phyloP scores from a whole-genome alignment of 495 filamentous ascomycete genomes.

The Aspergillus saccharolyticus region DNA sequence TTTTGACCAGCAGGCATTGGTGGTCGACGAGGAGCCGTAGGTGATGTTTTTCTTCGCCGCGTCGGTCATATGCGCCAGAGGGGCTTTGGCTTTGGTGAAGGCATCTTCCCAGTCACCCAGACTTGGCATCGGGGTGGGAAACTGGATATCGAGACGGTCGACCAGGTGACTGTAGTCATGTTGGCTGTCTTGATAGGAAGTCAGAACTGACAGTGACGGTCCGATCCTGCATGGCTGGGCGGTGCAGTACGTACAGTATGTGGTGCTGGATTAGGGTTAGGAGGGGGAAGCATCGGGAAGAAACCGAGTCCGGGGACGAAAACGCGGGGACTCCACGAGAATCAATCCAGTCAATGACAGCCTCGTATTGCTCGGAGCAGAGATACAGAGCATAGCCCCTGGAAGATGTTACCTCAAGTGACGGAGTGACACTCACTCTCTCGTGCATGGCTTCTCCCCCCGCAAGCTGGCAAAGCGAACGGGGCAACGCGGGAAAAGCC shows the following conservation, averaged over 20 bases:
- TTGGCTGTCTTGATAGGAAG: too few relatives aligned
- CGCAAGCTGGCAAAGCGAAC: slow-evolving; percentile 1
- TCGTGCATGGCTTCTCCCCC: too few relatives aligned
- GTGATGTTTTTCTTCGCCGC: slow-evolving; percentile 42
- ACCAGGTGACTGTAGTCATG: too few relatives aligned
- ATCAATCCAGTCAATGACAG: neutral
- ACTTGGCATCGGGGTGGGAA: neutral
- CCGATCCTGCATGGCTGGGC: too few relatives aligned
- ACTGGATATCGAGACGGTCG: too few relatives aligned
- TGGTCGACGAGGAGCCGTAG: slow-evolving; percentile 26
- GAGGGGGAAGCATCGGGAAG: neutral
- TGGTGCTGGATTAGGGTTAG: neutral
- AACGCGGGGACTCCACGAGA: slow-evolving; percentile 2
- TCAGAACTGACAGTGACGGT: too few relatives aligned
- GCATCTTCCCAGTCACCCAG: slow-evolving; percentile 44
- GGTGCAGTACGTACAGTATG: too few relatives aligned
- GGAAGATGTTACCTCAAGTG: too few relatives aligned
- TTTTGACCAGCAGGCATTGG: slow-evolving; percentile 65
- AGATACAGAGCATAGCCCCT: too few relatives aligned
- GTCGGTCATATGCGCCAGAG: slow-evolving; percentile 6
- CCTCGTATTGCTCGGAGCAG: neutral
- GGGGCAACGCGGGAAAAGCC: too few relatives aligned
- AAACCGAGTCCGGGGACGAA: neutral
- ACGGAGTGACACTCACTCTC: too few relatives aligned
- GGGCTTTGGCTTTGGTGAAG: slow-evolving; percentile 39